Evolutionary conservation across 352 stramenopile genomes (phyloP).

Genomic region (Globisporangium recalcitrans): DNA sequence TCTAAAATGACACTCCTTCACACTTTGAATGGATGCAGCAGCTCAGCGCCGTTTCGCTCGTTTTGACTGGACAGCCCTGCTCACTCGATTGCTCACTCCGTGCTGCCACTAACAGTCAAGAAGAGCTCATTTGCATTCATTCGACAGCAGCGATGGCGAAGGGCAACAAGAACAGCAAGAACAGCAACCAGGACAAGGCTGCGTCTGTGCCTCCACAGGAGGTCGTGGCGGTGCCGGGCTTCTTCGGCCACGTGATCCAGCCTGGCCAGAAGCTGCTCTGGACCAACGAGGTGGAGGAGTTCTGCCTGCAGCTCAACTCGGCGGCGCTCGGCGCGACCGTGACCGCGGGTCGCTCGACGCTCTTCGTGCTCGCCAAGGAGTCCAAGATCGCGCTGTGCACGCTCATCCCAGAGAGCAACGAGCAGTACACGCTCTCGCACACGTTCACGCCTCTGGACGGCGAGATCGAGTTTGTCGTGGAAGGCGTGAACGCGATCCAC

Average conservation of each 20-base stretch:
- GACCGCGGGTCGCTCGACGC: slow-evolving; percentile 55
- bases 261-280: slow-evolving; percentile 62
- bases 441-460: slow-evolving; percentile 76
- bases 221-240: slow-evolving; percentile 59
- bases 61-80: neutral
- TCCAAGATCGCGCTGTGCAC: slow-evolving; percentile 73
- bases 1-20: slow-evolving; percentile 7
- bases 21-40: neutral
- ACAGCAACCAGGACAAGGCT: slow-evolving; percentile 5
- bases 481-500: slow-evolving; percentile 76
- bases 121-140: slow-evolving; percentile 5
- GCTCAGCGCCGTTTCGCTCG: neutral
- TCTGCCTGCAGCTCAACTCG: slow-evolving; percentile 72
- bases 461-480: slow-evolving; percentile 58
- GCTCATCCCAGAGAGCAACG: slow-evolving; percentile 44
- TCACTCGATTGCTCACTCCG: neutral
- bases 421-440: slow-evolving; percentile 78
- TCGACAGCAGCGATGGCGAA: slow-evolving; percentile 5
- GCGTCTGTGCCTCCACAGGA: slow-evolving; percentile 19
- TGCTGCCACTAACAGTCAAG: no score
- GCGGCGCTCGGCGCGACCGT: slow-evolving; percentile 59
- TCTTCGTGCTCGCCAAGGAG: slow-evolving; percentile 66
- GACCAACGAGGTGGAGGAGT: slow-evolving; percentile 69
- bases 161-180: slow-evolving; percentile 5
- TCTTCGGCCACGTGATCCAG: slow-evolving; percentile 71